These are phyloP conservation scores for Diaporthe ampelina DNA, from an alignment of 2,329 filamentous ascomycete genomes.

Conservation along the genomic window DNA sequence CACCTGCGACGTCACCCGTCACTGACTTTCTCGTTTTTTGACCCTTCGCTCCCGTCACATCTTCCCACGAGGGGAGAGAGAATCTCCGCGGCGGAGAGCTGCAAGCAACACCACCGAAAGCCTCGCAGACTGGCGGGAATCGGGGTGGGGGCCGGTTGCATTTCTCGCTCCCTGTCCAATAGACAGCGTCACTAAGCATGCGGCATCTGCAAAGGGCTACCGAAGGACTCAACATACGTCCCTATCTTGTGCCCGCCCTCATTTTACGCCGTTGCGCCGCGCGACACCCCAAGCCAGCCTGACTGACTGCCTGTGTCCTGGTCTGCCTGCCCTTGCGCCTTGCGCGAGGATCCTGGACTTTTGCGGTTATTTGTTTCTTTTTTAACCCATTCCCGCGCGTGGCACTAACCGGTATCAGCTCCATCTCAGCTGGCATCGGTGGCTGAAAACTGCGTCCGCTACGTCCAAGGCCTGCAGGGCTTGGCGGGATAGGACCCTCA, in stretches of 20 bases:
- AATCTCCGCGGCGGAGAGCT: neutral
- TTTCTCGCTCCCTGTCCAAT: conserved; percentile 26
- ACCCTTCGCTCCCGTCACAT: neutral
- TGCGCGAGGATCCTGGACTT: conserved; percentile 9
- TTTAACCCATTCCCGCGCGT: neutral
- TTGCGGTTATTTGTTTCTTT: neutral
- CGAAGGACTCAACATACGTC: conserved; percentile 15
- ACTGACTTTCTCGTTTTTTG: conserved; percentile 5
- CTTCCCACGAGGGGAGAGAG: neutral
- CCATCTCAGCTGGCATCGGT: conserved; percentile 26
- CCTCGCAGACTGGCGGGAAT: neutral
- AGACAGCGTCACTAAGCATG: neutral
- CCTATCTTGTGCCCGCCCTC: neutral
- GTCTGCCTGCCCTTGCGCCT: neutral
- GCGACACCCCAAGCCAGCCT: neutral
- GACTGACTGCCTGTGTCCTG: neutral
- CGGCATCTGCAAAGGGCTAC: conserved; percentile 23
- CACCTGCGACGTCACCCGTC: conserved; percentile 22
- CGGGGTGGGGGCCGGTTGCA: neutral
- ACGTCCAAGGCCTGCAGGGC: conserved; percentile 22
- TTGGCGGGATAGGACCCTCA: conserved; percentile 14
- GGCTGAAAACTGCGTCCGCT: conserved; percentile 29
- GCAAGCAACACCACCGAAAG: neutral
- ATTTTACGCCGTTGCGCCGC: conserved; percentile 26
- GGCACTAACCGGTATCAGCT: conserved; percentile 22